Evolutionary conservation across 768 basidiomycete genomes (phyloP).

Genomic region (Mrakia frigida): DNA sequence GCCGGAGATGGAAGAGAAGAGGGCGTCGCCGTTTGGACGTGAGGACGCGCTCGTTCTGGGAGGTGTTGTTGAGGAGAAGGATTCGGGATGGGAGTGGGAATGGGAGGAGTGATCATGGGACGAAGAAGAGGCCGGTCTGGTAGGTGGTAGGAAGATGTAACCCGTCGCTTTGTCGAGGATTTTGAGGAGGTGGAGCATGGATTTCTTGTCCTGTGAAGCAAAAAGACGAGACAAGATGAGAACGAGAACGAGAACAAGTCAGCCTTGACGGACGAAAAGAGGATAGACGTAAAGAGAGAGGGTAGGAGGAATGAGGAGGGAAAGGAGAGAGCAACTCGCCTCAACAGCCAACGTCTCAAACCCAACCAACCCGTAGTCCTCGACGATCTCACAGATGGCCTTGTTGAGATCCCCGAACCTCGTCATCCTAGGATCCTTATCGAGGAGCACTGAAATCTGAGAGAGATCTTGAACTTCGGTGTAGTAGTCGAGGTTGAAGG

Average conservation of each 20-base stretch:
- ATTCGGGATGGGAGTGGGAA: slow-evolving; percentile 41
- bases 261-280: not conserved
- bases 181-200: slow-evolving; percentile 82
- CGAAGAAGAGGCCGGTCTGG: slow-evolving; percentile 34
- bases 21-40: slow-evolving; percentile 58
- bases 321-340: slow-evolving; percentile 47
- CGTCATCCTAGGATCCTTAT: slow-evolving; percentile 53
- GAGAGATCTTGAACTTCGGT: slow-evolving; percentile 95
- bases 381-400: slow-evolving; percentile 85
- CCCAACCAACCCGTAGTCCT: slow-evolving; percentile 85
- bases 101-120: slow-evolving; percentile 37
- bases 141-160: slow-evolving; percentile 63
- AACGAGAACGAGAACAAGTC: not conserved
- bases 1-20: slow-evolving; percentile 58
- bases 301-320: not conserved
- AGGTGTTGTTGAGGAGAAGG: slow-evolving; percentile 37
- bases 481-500: slow-evolving; percentile 96
- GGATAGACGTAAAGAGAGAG: not conserved
- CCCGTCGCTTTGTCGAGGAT: slow-evolving; percentile 87
- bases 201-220: slow-evolving; percentile 80
- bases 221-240: not conserved
- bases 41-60: not conserved
- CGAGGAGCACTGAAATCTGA: slow-evolving; percentile 72
- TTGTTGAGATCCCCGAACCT: slow-evolving; percentile 75
- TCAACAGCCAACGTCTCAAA: slow-evolving; percentile 98